Evolutionary conservation across 208 protist genomes (phyloP), one percentile per base, ranked within the genome.

Genomic region (Tritrichomonas musculus): DNA sequence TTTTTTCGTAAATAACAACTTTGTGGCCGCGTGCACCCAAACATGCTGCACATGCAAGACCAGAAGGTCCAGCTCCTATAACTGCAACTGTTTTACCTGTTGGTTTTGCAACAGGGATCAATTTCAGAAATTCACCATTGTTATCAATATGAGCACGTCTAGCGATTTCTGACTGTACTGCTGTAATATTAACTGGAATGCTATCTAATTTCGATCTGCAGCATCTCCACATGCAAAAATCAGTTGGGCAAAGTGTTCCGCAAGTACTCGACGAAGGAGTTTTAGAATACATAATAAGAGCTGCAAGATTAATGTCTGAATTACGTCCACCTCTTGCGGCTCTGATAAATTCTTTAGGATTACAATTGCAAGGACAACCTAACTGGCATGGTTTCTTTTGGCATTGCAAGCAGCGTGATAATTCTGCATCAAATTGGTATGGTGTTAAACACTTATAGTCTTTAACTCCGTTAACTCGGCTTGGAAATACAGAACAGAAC

Each of bases 51-150:
- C 41, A 44, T 39, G 77, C 33, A 2, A 88, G 30, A 39, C 77
- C 77, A 30, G 77, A 0, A 41, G 77, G 77, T 33, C 77, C 77
- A 60, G 25, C 77, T n/a, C 77, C 77, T 57, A 88, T 47, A 60
- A 88, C 39, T 39, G 77, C 77, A 2, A 88, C 47, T 57, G 22
- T 88, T 57, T 88, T 88, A 13, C 77, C 77, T 33, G 77, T 88
- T n/a, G 77, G 77, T 39, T 88, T n/a, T n/a, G 11, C 0, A 27
- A 47, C 57, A 39, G 44, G 44, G 17, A 88, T 53, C 4, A 60
- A 88, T 39, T 25, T 14, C 57, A 44, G 4, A 39, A 88, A 88
- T 33, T n/a, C 3, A 0, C 77, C 77, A 33, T 88, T 49, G n/a
- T 88, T n/a, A n/a, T n/a, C n/a, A n/a, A n/a, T n/a, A 39, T 27